These are phyloP conservation scores for Tillandsia leiboldiana DNA, from an alignment of 176 grass and related monocot genomes.

Conservation along the genomic window DNA sequence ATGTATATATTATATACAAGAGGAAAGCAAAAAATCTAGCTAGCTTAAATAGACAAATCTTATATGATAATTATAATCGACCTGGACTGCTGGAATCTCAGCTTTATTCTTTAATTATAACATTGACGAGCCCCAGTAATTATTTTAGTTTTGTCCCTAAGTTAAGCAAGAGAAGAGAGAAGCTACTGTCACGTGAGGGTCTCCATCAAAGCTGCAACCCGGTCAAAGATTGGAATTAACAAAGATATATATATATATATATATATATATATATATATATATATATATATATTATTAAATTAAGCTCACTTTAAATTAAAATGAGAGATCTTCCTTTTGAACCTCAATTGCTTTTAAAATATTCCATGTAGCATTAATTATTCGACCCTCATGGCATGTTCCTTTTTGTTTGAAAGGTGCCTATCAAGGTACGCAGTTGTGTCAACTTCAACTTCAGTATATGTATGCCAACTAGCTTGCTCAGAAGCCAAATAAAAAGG, in stretches of 20 bases:
- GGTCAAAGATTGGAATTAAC: neutral
- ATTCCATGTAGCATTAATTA: no score
- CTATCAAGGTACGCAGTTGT: no score
- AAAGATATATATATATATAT: neutral
- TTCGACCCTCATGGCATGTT: no score
- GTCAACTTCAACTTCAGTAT: no score
- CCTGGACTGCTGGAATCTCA: no score
- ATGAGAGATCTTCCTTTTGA: neutral
- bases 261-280: neutral
- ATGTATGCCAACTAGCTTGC: neutral
- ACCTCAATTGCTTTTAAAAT: no score
- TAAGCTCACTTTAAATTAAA: neutral
- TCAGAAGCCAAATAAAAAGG: no score
- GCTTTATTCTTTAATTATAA: neutral
- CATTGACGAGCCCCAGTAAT: neutral
- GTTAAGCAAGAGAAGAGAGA: neutral
- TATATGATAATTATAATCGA: no score
- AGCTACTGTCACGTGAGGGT: slow-evolving; percentile 1
- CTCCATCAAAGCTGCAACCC: neutral
- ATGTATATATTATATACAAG: no score
- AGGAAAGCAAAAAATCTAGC: no score
- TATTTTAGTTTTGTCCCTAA: neutral
- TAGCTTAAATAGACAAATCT: no score
- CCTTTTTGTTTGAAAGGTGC: no score
- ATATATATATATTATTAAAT: neutral